Percentiles rank a stretch among this genome's conserved stretches.
phyloP scores from a whole-genome alignment of 2,329 filamentous ascomycete species.

The Grosmannia penicillata region DNA sequence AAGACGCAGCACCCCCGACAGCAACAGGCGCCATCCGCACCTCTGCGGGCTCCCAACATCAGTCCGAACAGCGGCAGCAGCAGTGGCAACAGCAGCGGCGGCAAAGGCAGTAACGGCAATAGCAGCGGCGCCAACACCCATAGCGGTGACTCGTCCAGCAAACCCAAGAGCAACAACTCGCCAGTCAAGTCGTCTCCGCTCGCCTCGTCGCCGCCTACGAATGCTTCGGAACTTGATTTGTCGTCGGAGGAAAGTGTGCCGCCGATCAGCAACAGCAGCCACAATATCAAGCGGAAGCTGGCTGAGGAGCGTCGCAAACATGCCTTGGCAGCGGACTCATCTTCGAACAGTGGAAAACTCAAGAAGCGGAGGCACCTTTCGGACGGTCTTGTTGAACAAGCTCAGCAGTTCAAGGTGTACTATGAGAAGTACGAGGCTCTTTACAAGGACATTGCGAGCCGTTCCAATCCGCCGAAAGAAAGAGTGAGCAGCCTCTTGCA shows the following conservation, averaged over 20 bases:
- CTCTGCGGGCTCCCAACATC: conserved; percentile 1
- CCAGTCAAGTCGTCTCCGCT: conserved; percentile 49
- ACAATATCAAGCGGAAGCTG: conserved; percentile 29
- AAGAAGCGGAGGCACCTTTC: conserved; percentile 20
- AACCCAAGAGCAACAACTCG: conserved; percentile 33
- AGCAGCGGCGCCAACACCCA: neutral
- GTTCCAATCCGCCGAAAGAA: conserved; percentile 34
- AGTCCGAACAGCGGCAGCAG: conserved; percentile 6
- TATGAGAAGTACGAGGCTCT: conserved; percentile 43
- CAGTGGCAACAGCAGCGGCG: neutral
- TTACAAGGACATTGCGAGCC: conserved; percentile 36
- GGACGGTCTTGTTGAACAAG: conserved; percentile 35
- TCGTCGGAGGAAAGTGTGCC: conserved; percentile 13
- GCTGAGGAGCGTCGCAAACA: conserved; percentile 7
- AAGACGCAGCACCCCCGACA: neutral
- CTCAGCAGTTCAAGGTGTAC: conserved; percentile 37
- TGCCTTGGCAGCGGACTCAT: conserved; percentile 12
- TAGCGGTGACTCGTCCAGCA: conserved; percentile 12
- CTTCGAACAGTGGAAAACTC: conserved; percentile 4
- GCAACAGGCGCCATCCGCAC: neutral
- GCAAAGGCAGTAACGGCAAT: neutral
- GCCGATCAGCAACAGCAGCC: conserved; percentile 14
- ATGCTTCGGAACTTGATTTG: conserved; percentile 45
- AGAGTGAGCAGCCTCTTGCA: conserved; percentile 35
- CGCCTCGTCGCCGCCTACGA: conserved; percentile 50